Evolutionary conservation across 2,329 filamentous ascomycete genomes (phyloP), one percentile per base, ranked within the genome.

Genomic region (Aspergillus nomiae): DNA sequence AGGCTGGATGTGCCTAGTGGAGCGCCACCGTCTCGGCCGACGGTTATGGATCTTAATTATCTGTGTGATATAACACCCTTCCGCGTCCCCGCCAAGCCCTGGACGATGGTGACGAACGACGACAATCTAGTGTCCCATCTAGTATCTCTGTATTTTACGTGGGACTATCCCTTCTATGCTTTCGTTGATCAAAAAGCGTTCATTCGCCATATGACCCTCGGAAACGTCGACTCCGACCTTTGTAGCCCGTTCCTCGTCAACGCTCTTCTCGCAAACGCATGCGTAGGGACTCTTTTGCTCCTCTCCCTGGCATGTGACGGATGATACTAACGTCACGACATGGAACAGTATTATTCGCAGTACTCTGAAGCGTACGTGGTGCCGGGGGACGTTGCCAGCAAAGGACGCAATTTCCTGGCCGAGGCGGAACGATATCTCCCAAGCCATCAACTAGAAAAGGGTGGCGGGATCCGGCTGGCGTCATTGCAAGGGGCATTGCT

Each of bases 101-200:
- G 93, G 93, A 94, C 92, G 0, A 86, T 83, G 10, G 92, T 95
- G 34, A 96, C 91, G 1, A 83, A 86, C 56, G 92, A 97, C 73
- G 83, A 87, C 10, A 86, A 90, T 54, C 83, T 96, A 38, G 87
- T 96, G 63, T 86, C 88, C 12, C 92, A 96, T 77, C 84, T 97
- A 32, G 86, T 97, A 69, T 92, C 92, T 73, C 90, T 96, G 86
- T 97, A 97, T 78, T 96, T 96, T 77, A 91, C 88, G 69, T 97
- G 93, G 90, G 92, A 96, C 76, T 96, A 96, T 76, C 89, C 92
- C n/a, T 96, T 93, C 76, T 96, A 91, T 74, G 87, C 84, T 21
- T 82, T 94, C 43, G 94, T 97, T 72, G 92, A 91, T 71, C 83
- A 87, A 45, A 91, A 94, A 70, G 94, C 94, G 67, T 77, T 89